Evolutionary conservation across 1,284 basidiomycete species (phyloP).

Genomic region (Heterobasidion occidentale): DNA sequence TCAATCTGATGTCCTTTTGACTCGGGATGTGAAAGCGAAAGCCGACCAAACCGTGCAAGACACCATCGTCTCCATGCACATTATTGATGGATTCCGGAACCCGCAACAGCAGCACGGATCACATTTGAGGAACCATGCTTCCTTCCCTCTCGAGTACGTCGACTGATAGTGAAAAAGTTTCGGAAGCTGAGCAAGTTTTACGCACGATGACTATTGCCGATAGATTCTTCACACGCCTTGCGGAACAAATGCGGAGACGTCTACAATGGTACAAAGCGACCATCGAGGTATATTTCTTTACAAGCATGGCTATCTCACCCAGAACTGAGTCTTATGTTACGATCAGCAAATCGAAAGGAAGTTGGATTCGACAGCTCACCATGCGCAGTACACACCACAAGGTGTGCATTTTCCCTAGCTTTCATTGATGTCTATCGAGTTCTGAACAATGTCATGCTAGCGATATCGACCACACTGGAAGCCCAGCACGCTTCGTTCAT

Average conservation of each 20-base stretch:
- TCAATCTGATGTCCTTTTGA: constrained; percentile 56
- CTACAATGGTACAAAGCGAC: constrained; percentile 72
- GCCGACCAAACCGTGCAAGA: constrained; percentile 73
- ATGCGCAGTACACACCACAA: constrained; percentile 67
- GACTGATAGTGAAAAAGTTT: background rate
- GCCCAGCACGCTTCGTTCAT: constrained; percentile 70
- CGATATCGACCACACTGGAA: constrained; percentile 63
- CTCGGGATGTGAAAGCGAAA: constrained; percentile 61
- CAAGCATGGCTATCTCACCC: background rate
- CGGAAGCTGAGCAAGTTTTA: background rate
- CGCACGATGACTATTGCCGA: background rate
- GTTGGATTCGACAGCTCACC: constrained; percentile 54
- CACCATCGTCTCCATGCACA: constrained; percentile 62
- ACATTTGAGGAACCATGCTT: constrained; percentile 65
- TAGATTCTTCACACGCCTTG: constrained; percentile 69
- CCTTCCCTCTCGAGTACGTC: constrained; percentile 72
- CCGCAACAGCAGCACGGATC: constrained; percentile 57
- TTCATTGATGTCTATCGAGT: background rate
- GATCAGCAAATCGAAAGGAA: constrained; percentile 76
- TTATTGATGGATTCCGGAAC: constrained; percentile 69
- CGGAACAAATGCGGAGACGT: constrained; percentile 63
- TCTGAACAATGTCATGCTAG: constrained; percentile 24
- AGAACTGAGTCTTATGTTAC: background rate
- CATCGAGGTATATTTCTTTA: constrained; percentile 50
- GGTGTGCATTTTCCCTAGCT: constrained; percentile 29